phyloP scores from a whole-genome alignment of 495 filamentous ascomycete species.

The Penicillium longicatenatum region DNA sequence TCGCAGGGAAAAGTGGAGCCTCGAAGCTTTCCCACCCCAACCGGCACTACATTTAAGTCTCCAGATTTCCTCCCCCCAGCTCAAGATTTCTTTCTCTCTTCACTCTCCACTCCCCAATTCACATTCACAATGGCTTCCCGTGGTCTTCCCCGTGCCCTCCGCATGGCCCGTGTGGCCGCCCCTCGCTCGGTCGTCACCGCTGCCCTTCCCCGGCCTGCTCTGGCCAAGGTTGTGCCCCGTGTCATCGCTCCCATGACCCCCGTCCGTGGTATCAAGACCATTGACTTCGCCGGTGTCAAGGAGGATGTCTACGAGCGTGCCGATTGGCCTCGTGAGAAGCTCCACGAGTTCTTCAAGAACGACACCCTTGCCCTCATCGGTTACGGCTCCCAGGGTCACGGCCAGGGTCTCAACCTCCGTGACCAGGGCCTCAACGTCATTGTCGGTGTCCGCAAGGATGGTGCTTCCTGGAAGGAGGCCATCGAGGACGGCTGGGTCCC shows the following conservation, averaged over 20 bases:
- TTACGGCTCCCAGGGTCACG: constrained; percentile 98
- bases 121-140: constrained; percentile 78
- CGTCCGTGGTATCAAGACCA: constrained; percentile 51
- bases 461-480: constrained; percentile 97
- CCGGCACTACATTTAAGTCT: constrained; percentile 22
- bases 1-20: constrained; percentile 12
- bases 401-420: constrained; percentile 97
- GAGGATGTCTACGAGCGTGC: constrained; percentile 96
- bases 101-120: constrained; percentile 24
- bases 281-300: constrained; percentile 89
- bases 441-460: constrained; percentile 96
- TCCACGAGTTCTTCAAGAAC: constrained; percentile 99
- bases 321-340: constrained; percentile 98
- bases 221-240: constrained; percentile 42
- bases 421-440: constrained; percentile 99
- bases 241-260: constrained; percentile 58
- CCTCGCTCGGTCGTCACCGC: constrained; percentile 52
- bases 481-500: constrained; percentile 96
- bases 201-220: constrained; percentile 46
- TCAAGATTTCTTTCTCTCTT: constrained; percentile 28
- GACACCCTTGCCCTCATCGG: constrained; percentile 98
- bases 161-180: constrained; percentile 71
- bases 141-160: constrained; percentile 79
- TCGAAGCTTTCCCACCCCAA: constrained; percentile 1
- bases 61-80: constrained; percentile 21